phyloP scores from a whole-genome alignment of 139 green algal genomes.

The Chlorella sp. region DNA sequence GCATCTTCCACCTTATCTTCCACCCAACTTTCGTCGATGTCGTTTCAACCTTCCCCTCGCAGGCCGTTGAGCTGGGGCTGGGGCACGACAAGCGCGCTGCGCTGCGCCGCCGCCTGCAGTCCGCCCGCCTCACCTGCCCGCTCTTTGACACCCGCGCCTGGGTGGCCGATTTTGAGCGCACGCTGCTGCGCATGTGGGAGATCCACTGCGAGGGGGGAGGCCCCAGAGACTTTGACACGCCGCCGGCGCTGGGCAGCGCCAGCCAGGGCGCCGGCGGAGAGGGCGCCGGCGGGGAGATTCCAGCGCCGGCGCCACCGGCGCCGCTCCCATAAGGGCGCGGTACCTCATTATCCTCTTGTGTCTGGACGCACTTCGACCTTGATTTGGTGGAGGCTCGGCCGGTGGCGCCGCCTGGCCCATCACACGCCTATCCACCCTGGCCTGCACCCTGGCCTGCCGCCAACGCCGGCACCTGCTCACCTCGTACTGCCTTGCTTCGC shows the following conservation, averaged over 20 bases:
- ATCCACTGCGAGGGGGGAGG: slow-evolving; percentile 74
- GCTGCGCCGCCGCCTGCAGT: slow-evolving; percentile 67
- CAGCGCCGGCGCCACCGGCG: background rate
- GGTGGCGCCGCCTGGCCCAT: too few relatives aligned
- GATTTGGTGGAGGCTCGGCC: background rate
- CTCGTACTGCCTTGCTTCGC: too few relatives aligned
- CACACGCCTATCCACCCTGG: too few relatives aligned
- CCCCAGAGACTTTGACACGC: slow-evolving; percentile 72
- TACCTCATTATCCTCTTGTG: too few relatives aligned
- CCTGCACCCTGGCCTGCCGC: too few relatives aligned
- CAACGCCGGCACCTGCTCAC: too few relatives aligned
- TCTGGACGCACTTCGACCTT: too few relatives aligned
- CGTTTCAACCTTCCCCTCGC: background rate
- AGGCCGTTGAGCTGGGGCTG: slow-evolving; percentile 74
- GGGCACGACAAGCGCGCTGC: slow-evolving; percentile 59
- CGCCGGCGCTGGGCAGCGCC: background rate
- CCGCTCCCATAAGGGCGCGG: too few relatives aligned
- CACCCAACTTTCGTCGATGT: background rate
- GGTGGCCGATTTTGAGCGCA: slow-evolving; percentile 82
- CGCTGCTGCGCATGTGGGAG: slow-evolving; percentile 84
- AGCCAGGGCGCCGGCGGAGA: background rate
- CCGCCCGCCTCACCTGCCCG: slow-evolving; percentile 65
- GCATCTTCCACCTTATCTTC: background rate
- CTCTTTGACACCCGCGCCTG: slow-evolving; percentile 88
- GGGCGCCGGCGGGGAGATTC: too few relatives aligned